A percentile compares a stretch with the other conserved stretches of the same genome.
Evolutionary conservation across 495 filamentous ascomycete species (phyloP).

Genomic region (Lichina pygmaea): DNA sequence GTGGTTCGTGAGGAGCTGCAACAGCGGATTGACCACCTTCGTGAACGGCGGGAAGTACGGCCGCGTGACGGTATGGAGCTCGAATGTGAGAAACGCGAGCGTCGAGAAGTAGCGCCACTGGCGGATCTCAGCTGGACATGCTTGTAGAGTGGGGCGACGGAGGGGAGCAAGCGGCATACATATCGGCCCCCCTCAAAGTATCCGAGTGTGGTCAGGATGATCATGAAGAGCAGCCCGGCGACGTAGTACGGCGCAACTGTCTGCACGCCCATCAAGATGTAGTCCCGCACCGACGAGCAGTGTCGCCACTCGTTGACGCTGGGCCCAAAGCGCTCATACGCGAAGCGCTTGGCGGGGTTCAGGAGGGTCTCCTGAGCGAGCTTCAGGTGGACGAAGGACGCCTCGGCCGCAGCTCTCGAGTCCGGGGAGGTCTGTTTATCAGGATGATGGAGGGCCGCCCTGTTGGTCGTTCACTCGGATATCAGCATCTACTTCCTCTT

Average conservation of each 20-base stretch:
- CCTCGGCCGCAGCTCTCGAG: constrained; percentile 16
- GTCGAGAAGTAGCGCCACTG: constrained; percentile 74
- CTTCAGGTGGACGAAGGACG: constrained; percentile 58
- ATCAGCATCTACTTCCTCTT: background rate
- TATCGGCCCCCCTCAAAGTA: constrained; percentile 67
- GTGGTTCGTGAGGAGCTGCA: constrained; percentile 20
- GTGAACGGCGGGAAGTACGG: constrained; percentile 29
- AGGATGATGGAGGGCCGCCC: constrained; percentile 59
- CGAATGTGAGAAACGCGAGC: constrained; percentile 37
- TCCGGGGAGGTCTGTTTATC: constrained; percentile 40
- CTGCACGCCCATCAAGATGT: constrained; percentile 33
- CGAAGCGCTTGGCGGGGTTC: constrained; percentile 58
- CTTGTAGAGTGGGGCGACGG: background rate
- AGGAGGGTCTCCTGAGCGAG: constrained; percentile 58
- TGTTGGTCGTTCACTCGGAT: constrained; percentile 1
- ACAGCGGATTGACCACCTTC: constrained; percentile 33
- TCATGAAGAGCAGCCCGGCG: constrained; percentile 29
- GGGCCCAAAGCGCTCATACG: constrained; percentile 80
- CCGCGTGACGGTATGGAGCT: constrained; percentile 45
- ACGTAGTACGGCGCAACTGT: constrained; percentile 36
- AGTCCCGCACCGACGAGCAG: constrained; percentile 47
- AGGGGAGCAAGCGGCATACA: constrained; percentile 7
- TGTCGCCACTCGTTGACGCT: constrained; percentile 40
- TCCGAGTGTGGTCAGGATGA: constrained; percentile 44
- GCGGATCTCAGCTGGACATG: background rate